Percentiles rank a stretch among this genome's conserved stretches.
These are phyloP conservation scores for Mucor saturninus DNA, from an alignment of 371 early-diverging fungal species.

Conservation along the genomic window DNA sequence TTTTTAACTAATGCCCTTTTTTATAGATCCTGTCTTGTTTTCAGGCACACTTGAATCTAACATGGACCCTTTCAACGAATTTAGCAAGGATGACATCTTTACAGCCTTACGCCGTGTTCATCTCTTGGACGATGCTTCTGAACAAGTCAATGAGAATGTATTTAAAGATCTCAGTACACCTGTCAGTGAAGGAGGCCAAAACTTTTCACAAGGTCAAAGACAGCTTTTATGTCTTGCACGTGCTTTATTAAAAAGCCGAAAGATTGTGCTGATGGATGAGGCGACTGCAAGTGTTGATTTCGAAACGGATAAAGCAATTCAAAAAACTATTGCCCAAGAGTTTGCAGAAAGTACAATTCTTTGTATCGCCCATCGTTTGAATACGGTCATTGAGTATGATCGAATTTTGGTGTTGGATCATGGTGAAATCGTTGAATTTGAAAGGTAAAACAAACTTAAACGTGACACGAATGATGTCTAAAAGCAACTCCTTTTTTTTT, in stretches of 20 bases:
- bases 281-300: conserved; percentile 72
- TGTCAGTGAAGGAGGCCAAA: conserved; percentile 73
- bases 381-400: conserved; percentile 59
- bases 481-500: not conserved
- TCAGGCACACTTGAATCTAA: conserved; percentile 69
- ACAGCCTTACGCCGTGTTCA: conserved; percentile 62
- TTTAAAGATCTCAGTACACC: conserved; percentile 30
- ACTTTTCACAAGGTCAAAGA: conserved; percentile 83
- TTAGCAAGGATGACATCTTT: conserved; percentile 71
- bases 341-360: no score
- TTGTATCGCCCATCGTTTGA: conserved; percentile 76
- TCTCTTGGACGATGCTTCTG: conserved; percentile 36
- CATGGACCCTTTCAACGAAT: conserved; percentile 68
- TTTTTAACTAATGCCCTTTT: not conserved
- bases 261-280: conserved; percentile 65
- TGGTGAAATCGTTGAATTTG: conserved; percentile 47
- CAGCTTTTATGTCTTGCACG: conserved; percentile 85
- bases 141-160: conserved; percentile 20
- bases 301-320: conserved; percentile 66
- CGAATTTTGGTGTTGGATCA: conserved; percentile 51
- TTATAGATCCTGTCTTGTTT: conserved; percentile 65
- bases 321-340: conserved; percentile 61
- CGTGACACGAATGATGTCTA: no score
- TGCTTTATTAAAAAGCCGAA: conserved; percentile 63
- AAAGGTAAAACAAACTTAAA: conserved; percentile 32